These are phyloP conservation scores for Globisporangium lucens DNA, from an alignment of 352 stramenopile species.

Conservation along the genomic window DNA sequence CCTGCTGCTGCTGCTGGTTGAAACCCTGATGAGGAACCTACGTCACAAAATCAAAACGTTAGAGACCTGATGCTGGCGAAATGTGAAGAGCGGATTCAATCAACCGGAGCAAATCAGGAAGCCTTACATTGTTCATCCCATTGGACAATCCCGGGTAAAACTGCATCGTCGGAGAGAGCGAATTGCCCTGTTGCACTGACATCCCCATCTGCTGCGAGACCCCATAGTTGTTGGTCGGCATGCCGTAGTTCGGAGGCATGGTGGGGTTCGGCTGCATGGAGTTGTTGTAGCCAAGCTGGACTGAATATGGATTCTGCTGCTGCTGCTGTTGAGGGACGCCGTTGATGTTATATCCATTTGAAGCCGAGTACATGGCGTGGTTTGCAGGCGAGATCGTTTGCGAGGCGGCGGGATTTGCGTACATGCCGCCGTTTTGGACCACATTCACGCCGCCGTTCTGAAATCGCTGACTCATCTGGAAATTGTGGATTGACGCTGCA, in stretches of 20 bases:
- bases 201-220: slow-evolving; percentile 14
- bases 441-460: slow-evolving; percentile 16
- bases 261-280: slow-evolving; percentile 41
- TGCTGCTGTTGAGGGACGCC: slow-evolving; percentile 14
- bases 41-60: not conserved
- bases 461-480: slow-evolving; percentile 64
- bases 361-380: slow-evolving; percentile 44
- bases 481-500: slow-evolving; percentile 71
- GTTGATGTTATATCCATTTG: slow-evolving; percentile 44
- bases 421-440: slow-evolving; percentile 11
- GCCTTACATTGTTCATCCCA: slow-evolving; percentile 16
- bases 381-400: slow-evolving; percentile 38
- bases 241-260: slow-evolving; percentile 49
- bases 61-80: not conserved
- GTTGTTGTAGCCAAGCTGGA: slow-evolving; percentile 32
- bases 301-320: slow-evolving; percentile 31
- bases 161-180: slow-evolving; percentile 7
- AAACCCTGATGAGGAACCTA: slow-evolving; percentile 11
- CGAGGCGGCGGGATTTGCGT: slow-evolving; percentile 11
- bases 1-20: slow-evolving; percentile 5
- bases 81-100: not conserved
- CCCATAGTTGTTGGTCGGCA: slow-evolving; percentile 24
- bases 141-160: slow-evolving; percentile 13
- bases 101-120: not conserved
- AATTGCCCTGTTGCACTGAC: slow-evolving; percentile 7